Conservation (phyloP, 345 rosid genomes). For the Corymbia maculata region DNA sequence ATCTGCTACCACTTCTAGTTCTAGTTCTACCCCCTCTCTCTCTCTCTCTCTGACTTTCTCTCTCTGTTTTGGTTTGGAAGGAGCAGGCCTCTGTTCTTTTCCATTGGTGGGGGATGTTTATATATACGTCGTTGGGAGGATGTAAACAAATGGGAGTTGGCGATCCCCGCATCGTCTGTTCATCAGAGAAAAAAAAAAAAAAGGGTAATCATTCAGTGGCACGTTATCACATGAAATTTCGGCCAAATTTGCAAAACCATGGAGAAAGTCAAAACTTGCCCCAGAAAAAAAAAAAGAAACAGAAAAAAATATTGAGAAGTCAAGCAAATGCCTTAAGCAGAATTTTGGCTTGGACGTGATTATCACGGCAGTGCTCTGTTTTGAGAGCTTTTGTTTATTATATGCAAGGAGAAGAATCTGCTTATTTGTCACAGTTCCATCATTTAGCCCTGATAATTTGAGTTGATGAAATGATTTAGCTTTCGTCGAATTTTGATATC, state of each 20-base stretch:
- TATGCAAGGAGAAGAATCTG: not conserved
- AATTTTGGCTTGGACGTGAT: not conserved
- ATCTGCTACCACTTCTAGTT: slow-evolving; percentile 8
- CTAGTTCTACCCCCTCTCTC: not conserved
- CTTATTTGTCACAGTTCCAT: not conserved
- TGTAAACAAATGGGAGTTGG: not conserved
- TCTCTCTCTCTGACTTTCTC: not conserved
- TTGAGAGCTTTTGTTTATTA: not conserved
- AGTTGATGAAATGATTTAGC: not conserved
- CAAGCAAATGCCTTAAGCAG: not conserved
- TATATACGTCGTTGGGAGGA: not conserved
- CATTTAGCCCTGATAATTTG: not conserved
- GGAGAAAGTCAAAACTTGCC: not conserved
- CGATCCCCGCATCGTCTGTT: not conserved
- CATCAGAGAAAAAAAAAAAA: not conserved
- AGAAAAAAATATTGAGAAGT: not conserved
- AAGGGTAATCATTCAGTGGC: not conserved
- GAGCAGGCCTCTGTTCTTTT: not conserved
- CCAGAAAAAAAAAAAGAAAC: rapidly evolving
- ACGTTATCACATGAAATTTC: not conserved
- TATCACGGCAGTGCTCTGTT: not conserved
- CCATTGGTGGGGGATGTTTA: not conserved
- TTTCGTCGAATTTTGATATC: not conserved
- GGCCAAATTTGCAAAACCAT: not conserved
- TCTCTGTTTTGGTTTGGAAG: not conserved